phyloP scores from a whole-genome alignment of 1,139 yeast species.

The Candida sp. region DNA sequence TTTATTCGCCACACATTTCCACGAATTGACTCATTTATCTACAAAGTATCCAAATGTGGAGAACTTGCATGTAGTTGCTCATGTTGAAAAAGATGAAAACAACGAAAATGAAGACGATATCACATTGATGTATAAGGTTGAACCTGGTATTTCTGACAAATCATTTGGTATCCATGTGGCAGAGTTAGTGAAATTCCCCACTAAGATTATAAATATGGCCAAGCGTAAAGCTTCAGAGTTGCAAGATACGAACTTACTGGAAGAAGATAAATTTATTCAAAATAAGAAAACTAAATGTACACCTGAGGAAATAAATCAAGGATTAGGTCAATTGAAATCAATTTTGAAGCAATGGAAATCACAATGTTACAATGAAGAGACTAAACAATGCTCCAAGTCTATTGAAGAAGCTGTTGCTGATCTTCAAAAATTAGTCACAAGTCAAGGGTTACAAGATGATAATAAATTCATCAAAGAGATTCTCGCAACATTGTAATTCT shows the following conservation, averaged over 20 bases:
- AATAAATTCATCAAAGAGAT: slow-evolving; percentile 44
- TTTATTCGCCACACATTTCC: slow-evolving; percentile 95
- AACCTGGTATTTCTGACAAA: slow-evolving; percentile 88
- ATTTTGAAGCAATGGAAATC: slow-evolving; percentile 61
- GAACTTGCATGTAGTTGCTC: slow-evolving; percentile 93
- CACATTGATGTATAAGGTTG: slow-evolving; percentile 85
- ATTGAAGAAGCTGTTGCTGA: slow-evolving; percentile 35
- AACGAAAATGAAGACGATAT: slow-evolving; percentile 57
- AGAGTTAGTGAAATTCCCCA: slow-evolving; percentile 89
- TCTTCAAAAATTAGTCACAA: slow-evolving; percentile 32
- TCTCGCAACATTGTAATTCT: slow-evolving; percentile 9
- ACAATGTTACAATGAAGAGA: slow-evolving; percentile 38
- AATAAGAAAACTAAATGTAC: slow-evolving; percentile 52
- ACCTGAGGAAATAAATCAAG: slow-evolving; percentile 52
- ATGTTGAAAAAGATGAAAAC: slow-evolving; percentile 49
- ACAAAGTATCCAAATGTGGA: slow-evolving; percentile 60
- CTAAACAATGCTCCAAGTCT: slow-evolving; percentile 22
- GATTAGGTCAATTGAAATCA: slow-evolving; percentile 52
- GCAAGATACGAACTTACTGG: slow-evolving; percentile 56
- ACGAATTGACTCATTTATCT: slow-evolving; percentile 81
- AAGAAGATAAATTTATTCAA: slow-evolving; percentile 36
- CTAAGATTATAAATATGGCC: slow-evolving; percentile 88
- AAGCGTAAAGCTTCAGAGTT: slow-evolving; percentile 88
- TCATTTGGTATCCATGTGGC: slow-evolving; percentile 98
- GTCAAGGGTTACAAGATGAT: slow-evolving; percentile 18